Percentiles rank a stretch among this genome's conserved stretches.
These are phyloP conservation scores for Colletotrichum sansevieriae DNA, from an alignment of 2,329 filamentous ascomycete species.

Conservation along the genomic window DNA sequence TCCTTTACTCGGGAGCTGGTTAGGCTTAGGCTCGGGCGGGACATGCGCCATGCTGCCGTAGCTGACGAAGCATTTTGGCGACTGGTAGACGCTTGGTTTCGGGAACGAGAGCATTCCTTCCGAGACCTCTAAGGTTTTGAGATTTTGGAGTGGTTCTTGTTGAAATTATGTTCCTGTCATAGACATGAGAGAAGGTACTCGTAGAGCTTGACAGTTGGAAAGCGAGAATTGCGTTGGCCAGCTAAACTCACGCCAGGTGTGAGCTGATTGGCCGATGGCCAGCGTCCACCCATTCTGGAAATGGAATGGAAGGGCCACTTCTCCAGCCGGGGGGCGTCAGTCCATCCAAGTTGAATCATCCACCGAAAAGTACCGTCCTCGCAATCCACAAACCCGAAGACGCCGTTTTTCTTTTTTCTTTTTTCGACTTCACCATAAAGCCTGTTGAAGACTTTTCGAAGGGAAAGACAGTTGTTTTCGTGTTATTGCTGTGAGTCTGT, in stretches of 20 bases:
- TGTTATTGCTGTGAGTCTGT: not conserved
- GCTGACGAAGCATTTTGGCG: conserved; percentile 80
- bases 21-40: conserved; percentile 61
- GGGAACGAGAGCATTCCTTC: conserved; percentile 60
- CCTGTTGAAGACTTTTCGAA: no score
- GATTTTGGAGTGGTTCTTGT: not conserved
- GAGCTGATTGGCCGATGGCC: not conserved
- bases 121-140: no score
- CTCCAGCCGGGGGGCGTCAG: not conserved
- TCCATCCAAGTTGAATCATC: conserved; percentile 1
- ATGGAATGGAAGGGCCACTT: not conserved
- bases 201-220: conserved; percentile 9
- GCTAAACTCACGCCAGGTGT: conserved; percentile 14
- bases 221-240: conserved; percentile 27
- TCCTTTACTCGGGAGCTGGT: conserved; percentile 77
- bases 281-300: not conserved
- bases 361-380: conserved; percentile 14
- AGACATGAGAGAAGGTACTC: not conserved
- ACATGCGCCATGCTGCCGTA: conserved; percentile 77
- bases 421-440: no score
- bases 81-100: conserved; percentile 62
- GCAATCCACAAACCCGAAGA: conserved; percentile 11
- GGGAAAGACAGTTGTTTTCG: not conserved
- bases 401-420: not conserved
- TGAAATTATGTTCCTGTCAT: not conserved